Percentiles rank a stretch among this genome's conserved stretches.
phyloP scores from a whole-genome alignment of 1,284 basidiomycete genomes.

The Neolentinus lepideus region DNA sequence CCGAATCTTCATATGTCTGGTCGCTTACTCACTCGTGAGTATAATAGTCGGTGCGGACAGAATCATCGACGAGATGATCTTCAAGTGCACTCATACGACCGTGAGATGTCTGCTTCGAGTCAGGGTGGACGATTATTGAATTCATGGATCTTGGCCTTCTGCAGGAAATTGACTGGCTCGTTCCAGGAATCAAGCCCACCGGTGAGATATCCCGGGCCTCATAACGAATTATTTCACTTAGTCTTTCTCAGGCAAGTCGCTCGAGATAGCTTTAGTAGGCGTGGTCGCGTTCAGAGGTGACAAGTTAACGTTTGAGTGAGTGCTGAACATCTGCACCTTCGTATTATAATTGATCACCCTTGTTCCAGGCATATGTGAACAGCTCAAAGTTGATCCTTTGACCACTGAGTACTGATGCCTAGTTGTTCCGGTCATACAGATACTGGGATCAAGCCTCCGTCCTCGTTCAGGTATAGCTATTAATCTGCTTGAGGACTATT shows the following conservation, averaged over 20 bases:
- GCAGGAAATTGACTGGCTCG: slow-evolving; percentile 43
- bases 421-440: too few relatives aligned
- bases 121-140: background rate
- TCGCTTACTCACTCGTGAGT: slow-evolving; percentile 1
- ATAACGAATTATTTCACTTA: background rate
- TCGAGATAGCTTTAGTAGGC: slow-evolving; percentile 42
- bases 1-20: background rate
- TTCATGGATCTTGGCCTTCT: background rate
- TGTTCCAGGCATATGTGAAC: slow-evolving; percentile 22
- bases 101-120: slow-evolving; percentile 16
- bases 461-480: slow-evolving; percentile 29
- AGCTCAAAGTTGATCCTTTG: background rate
- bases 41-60: slow-evolving; percentile 35
- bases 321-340: slow-evolving; percentile 5
- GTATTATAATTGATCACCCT: background rate
- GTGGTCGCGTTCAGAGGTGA: slow-evolving; percentile 46
- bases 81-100: slow-evolving; percentile 35
- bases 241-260: slow-evolving; percentile 21
- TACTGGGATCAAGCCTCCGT: slow-evolving; percentile 43
- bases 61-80: slow-evolving; percentile 41
- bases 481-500: background rate
- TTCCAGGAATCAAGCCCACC: slow-evolving; percentile 40
- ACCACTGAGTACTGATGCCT: too few relatives aligned
- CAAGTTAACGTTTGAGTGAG: slow-evolving; percentile 44
- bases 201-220: background rate